Conservation (phyloP, 1,284 basidiomycete species). For the Sporisorium sorghi region DNA sequence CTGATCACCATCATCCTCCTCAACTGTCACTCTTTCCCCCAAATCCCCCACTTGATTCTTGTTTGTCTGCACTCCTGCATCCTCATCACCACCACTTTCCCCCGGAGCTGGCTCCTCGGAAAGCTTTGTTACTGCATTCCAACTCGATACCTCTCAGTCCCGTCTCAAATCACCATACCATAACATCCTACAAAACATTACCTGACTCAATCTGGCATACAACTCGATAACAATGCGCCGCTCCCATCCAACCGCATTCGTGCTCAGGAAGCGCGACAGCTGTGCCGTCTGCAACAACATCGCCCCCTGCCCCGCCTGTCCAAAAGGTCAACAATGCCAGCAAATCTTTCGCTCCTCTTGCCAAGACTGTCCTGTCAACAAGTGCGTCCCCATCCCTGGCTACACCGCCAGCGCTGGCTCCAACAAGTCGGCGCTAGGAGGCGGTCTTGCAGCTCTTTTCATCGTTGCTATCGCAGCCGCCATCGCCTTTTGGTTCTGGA, state of each 20-base stretch:
- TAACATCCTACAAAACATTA: too few species aligned
- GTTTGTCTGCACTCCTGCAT: neutral
- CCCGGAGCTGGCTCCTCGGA: conserved; percentile 34
- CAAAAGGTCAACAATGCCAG: conserved; percentile 45
- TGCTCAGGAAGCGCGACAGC: conserved; percentile 43
- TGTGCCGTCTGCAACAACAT: conserved; percentile 53
- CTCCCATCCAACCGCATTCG: conserved; percentile 31
- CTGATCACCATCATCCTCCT: conserved; percentile 3
- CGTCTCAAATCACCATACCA: neutral
- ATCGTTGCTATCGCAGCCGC: conserved; percentile 28
- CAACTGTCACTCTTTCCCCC: neutral
- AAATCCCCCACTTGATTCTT: neutral
- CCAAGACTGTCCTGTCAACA: conserved; percentile 52
- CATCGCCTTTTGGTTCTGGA: conserved; percentile 41
- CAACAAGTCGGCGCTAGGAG: conserved; percentile 48
- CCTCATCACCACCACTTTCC: neutral
- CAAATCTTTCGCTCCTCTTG: conserved; percentile 52
- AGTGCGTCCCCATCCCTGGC: conserved; percentile 39
- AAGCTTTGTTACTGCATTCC: neutral
- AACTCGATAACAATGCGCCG: conserved; percentile 14
- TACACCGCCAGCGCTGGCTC: conserved; percentile 2
- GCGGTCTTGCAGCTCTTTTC: conserved; percentile 44
- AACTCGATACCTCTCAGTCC: neutral
- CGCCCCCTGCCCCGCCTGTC: conserved; percentile 40
- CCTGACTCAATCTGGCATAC: neutral